Base-by-base conservation (phyloP, 2,329 filamentous ascomycete genomes). In the Rhynchosporium secalis region DNA sequence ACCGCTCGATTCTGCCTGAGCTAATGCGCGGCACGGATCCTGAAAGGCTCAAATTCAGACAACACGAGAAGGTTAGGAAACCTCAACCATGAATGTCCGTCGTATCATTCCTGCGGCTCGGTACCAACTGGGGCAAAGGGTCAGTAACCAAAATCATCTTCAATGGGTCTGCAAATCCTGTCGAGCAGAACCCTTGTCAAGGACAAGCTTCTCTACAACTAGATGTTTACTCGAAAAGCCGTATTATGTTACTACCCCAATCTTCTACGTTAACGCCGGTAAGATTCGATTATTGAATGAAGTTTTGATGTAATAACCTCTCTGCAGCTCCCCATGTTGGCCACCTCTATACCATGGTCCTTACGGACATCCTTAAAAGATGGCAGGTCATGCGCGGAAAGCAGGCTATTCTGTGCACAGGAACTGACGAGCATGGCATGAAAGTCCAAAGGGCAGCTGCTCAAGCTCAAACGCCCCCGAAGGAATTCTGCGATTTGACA, bases 231-330 rank as follows among this genome's bases (percentile, higher is more conserved):
- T 55, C 3, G 75, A 78, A 64, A 98, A 98, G 79, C 92, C 94
- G 8, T 97, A 89, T 79, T 99, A 98, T 80, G 82, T 96, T 72
- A 98, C 95, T 4, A 96, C 92, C 8, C 95, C 95, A 2, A 99
- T 99, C 62, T 99, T 98, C 80, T 99, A 99, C 77, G 95, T 99
- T 79, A 99, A 99, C 83, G 91, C 93, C 60, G 87, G 91, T 93
- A 79, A 43, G 54, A 20, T 33, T 2, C 4, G n/a, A 29, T 6
- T 3, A 10, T 5, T 13, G 13, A 29, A 48, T 20, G 4, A 29
- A 6, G 12, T 1, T 36, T 1, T 7, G 26, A 41, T 13, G 55
- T 26, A 74, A 63, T 63, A 48, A 62, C 26, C 40, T 15, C 57
- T 48, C 38, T 40, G 47, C 38, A 94, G 92, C 91, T 51, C 95